phyloP scores from a whole-genome alignment of 1,284 basidiomycete genomes.

The Ceratobasidium papillatum region DNA sequence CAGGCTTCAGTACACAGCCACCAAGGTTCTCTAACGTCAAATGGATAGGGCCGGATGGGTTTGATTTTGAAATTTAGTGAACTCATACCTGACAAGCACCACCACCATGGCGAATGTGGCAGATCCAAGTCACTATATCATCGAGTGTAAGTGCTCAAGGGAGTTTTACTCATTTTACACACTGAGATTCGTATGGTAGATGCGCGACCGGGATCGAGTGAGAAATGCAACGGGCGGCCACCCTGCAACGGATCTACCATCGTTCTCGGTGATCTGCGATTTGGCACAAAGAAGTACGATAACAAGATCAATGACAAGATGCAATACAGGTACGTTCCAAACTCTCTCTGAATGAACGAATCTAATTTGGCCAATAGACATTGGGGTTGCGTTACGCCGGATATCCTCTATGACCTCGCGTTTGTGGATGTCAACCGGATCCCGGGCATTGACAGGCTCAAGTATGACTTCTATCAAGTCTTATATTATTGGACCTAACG shows the following conservation, averaged over 20 bases:
- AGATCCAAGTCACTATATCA: conserved; percentile 56
- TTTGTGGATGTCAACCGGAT: conserved; percentile 56
- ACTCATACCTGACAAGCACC: background rate
- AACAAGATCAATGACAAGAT: conserved; percentile 71
- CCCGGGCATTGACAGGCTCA: conserved; percentile 62
- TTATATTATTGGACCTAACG: conserved; percentile 18
- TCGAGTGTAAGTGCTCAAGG: conserved; percentile 50
- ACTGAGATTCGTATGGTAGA: background rate
- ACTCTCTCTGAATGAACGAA: background rate
- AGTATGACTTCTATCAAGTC: conserved; percentile 51
- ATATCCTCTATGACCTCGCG: conserved; percentile 63
- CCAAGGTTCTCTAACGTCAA: conserved; percentile 1
- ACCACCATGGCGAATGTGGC: conserved; percentile 12
- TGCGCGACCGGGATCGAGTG: conserved; percentile 10
- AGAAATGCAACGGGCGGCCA: conserved; percentile 43
- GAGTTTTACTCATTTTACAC: background rate
- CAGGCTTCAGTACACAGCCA: background rate
- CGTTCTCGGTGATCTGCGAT: conserved; percentile 65
- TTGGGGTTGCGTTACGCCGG: conserved; percentile 73
- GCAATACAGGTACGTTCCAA: conserved; percentile 4
- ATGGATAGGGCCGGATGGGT: background rate
- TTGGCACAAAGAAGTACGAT: conserved; percentile 66
- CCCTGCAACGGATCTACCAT: conserved; percentile 68
- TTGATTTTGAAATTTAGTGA: background rate
- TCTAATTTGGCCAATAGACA: conserved; percentile 1